Evolutionary conservation across 2,329 filamentous ascomycete species (phyloP), one percentile per base, ranked within the genome.

Genomic region (Amesomyces nigricolor): DNA sequence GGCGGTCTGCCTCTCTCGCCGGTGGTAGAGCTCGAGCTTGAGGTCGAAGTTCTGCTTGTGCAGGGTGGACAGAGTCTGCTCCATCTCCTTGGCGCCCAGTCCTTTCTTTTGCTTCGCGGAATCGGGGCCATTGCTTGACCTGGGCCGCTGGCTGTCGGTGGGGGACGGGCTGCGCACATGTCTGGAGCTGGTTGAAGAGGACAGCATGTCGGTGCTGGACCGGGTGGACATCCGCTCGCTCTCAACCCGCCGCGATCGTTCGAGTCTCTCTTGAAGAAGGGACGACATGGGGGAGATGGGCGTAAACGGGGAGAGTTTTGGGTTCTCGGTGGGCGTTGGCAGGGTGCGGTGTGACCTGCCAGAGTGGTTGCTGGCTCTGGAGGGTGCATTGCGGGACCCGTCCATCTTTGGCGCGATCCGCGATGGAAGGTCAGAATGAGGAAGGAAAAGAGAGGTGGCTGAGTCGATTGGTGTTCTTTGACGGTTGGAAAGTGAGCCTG

Each of bases 41-140:
- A 90, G 75, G 61, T 88, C 86, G 62, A 89, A 90, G 64, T 89
- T 90, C 70, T 88, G 82, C 66, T 90, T 90, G 67, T 86, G 83
- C 19, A 89, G 71, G 1, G 76, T 84, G 4, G 86, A 87, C 51
- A 89, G 71, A 52, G 84, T 81, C 78, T 87, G 75, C 67, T 89
- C 85, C 73, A 86, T 83, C 62, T 88, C 85, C 65, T 86, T 85
- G 6, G 83, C 71, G 2, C 85, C 84, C 68, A 86, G 74, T 4
- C 76, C 76, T 60, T 78, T 82, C 62, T 78, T 82, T 60, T 77
- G 77, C 62, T 73, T 77, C 10, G 67, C 60, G 8, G 66, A 53
- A 8, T 79, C 77, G 6, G 62, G 56, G 10, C 71, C 72, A 19
- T 67, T 67, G 51, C 74, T 76, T 1, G 76, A 78, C n/a, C 67